A percentile compares a stretch with the other conserved stretches of the same genome.
phyloP scores from a whole-genome alignment of 139 green algal species.

The Nannochloris sp. region DNA sequence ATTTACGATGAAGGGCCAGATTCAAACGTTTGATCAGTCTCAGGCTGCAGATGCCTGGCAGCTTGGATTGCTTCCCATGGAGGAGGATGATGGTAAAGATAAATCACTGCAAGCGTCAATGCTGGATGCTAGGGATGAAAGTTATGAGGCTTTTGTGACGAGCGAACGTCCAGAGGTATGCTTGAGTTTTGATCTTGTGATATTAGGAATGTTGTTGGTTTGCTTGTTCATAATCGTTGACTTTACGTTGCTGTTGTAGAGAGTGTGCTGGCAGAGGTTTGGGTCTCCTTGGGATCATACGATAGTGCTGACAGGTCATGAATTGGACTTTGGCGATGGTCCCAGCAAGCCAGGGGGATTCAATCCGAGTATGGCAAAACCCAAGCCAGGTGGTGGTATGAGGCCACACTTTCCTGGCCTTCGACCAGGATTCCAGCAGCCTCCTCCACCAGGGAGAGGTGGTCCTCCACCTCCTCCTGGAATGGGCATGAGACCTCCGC shows the following conservation, averaged over 20 bases:
- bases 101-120: neutral
- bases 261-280: constrained; percentile 11
- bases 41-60: neutral
- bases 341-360: neutral
- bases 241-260: neutral
- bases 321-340: constrained; percentile 13
- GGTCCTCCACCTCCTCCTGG: neutral
- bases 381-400: neutral
- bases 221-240: neutral
- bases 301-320: constrained; percentile 18
- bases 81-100: neutral
- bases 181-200: too few relatives aligned
- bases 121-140: constrained; percentile 2
- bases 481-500: neutral
- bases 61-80: neutral
- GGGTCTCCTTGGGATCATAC: constrained; percentile 25
- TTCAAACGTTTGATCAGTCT: constrained; percentile 16
- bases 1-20: constrained; percentile 31
- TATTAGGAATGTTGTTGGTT: too few relatives aligned
- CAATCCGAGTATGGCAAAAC: neutral
- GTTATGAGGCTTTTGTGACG: constrained; percentile 27
- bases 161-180: constrained; percentile 14
- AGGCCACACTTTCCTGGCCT: neutral
- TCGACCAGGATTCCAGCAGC: neutral
- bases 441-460: neutral